These are phyloP conservation scores for Neonectria neomacrospora DNA, from an alignment of 2,329 filamentous ascomycete genomes.

Conservation along the genomic window DNA sequence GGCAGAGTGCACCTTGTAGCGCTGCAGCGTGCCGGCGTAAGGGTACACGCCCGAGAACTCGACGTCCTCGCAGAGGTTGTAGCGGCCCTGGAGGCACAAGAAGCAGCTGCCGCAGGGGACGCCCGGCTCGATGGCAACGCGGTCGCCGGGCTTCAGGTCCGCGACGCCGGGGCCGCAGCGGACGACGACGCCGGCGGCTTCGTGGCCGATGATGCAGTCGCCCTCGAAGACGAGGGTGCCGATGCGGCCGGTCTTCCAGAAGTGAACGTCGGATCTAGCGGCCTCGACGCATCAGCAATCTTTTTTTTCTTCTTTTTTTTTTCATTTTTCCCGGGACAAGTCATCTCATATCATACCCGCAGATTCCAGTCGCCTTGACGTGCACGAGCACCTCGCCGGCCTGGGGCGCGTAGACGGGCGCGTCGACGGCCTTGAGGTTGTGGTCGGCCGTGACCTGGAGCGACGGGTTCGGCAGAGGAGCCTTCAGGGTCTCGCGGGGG, in stretches of 20 bases:
- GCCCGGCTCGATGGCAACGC: slow-evolving; percentile 74
- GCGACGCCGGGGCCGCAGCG: slow-evolving; percentile 65
- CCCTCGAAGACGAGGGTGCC: slow-evolving; percentile 70
- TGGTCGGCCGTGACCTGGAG: slow-evolving; percentile 67
- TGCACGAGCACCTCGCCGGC: slow-evolving; percentile 68
- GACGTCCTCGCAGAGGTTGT: slow-evolving; percentile 72
- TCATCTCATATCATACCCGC: slow-evolving; percentile 65
- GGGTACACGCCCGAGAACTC: slow-evolving; percentile 71
- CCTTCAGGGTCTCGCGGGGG: slow-evolving; percentile 33
- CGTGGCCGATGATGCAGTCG: slow-evolving; percentile 74
- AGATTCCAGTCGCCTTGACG: slow-evolving; percentile 72
- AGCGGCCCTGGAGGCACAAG: slow-evolving; percentile 68
- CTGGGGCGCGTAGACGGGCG: slow-evolving; percentile 65
- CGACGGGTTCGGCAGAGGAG: slow-evolving; percentile 48
- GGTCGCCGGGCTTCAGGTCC: slow-evolving; percentile 65
- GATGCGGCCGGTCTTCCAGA: slow-evolving; percentile 74
- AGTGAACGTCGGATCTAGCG: slow-evolving; percentile 71
- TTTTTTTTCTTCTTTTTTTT: too few species aligned
- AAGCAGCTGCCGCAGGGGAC: slow-evolving; percentile 71
- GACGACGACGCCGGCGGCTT: slow-evolving; percentile 70
- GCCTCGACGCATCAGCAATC: not conserved
- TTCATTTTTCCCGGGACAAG: too few species aligned
- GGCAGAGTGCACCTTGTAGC: slow-evolving; percentile 70
- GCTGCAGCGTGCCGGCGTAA: slow-evolving; percentile 68
- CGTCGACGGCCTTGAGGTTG: slow-evolving; percentile 65